Conservation (phyloP, 163 green algal genomes). For the Scenedesmus sp. region DNA sequence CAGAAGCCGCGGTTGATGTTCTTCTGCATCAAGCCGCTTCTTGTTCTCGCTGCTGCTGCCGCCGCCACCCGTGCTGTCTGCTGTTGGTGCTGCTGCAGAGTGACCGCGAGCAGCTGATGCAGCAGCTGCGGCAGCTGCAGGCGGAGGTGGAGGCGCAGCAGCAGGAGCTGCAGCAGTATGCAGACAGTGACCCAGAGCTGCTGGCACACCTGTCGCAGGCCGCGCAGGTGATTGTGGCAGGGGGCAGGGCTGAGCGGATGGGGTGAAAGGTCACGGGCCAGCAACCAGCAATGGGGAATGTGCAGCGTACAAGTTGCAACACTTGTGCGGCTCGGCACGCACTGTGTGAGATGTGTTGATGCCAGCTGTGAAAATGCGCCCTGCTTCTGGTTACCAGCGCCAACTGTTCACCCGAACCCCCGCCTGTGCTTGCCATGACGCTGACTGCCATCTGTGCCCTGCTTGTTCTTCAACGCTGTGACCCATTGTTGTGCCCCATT, state of each 20-base stretch:
- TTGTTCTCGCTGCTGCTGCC: not conserved
- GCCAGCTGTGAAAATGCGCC: no score
- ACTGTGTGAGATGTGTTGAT: no score
- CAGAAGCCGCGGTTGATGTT: no score
- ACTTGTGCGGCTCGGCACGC: no score
- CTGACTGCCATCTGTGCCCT: not conserved
- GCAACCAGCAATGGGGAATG: no score
- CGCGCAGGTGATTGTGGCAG: not conserved
- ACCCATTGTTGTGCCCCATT: not conserved
- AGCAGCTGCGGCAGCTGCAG: conserved; percentile 48
- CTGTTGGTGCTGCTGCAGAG: conserved; percentile 17
- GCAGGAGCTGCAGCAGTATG: conserved; percentile 54
- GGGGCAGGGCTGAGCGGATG: not conserved
- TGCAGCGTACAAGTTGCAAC: no score
- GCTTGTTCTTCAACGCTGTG: not conserved
- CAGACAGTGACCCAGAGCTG: conserved; percentile 54
- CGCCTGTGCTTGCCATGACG: not conserved
- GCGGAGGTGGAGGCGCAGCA: conserved; percentile 20
- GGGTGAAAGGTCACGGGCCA: no score
- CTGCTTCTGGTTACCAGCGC: no score
- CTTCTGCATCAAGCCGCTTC: not conserved
- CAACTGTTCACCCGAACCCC: no score
- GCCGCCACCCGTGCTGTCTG: conserved; percentile 7
- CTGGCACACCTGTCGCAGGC: conserved; percentile 30
- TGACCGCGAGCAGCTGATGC: conserved; percentile 37